Percentiles rank a stretch among this genome's conserved stretches.
These are phyloP conservation scores for Ganoderma meredithae DNA, from an alignment of 1,284 basidiomycete genomes.

Conservation along the genomic window DNA sequence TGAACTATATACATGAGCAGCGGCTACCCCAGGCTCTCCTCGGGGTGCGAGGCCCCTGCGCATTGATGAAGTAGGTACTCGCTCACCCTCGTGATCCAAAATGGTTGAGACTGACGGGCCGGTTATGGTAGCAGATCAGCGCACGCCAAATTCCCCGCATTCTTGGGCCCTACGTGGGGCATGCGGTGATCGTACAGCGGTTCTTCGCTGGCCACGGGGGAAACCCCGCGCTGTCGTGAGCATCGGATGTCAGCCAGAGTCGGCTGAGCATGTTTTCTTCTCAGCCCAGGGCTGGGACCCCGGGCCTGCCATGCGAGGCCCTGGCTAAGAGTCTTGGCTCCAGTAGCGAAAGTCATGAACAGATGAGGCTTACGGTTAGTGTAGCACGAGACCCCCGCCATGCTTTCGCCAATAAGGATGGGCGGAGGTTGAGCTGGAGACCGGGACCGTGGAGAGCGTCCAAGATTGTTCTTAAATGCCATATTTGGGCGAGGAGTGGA, in stretches of 20 bases:
- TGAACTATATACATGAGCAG: slow-evolving; percentile 27
- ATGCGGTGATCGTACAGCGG: neutral
- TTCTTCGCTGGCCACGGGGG: neutral
- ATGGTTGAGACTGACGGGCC: slow-evolving; percentile 24
- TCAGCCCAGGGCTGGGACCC: too few species aligned
- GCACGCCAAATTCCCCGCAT: slow-evolving; percentile 18
- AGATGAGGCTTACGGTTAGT: neutral
- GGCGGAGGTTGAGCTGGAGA: neutral
- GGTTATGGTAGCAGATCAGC: slow-evolving; percentile 19
- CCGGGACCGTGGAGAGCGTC: neutral
- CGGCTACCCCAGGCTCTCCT: neutral
- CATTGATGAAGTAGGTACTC: slow-evolving; percentile 21
- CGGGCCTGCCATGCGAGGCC: neutral
- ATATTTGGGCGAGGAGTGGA: slow-evolving; percentile 9
- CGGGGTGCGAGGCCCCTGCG: slow-evolving; percentile 31
- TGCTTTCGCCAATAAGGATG: neutral
- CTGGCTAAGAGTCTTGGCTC: neutral
- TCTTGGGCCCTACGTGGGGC: neutral
- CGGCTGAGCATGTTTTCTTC: neutral
- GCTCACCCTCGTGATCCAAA: slow-evolving; percentile 33
- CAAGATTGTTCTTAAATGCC: neutral
- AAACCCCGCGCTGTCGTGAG: neutral
- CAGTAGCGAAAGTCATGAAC: neutral
- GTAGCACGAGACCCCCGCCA: neutral
- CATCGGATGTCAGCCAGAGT: neutral